A percentile compares a stretch with the other conserved stretches of the same genome.
Evolutionary conservation across 257 asterid species (phyloP).

Genomic region (Marsdenia floribunda): DNA sequence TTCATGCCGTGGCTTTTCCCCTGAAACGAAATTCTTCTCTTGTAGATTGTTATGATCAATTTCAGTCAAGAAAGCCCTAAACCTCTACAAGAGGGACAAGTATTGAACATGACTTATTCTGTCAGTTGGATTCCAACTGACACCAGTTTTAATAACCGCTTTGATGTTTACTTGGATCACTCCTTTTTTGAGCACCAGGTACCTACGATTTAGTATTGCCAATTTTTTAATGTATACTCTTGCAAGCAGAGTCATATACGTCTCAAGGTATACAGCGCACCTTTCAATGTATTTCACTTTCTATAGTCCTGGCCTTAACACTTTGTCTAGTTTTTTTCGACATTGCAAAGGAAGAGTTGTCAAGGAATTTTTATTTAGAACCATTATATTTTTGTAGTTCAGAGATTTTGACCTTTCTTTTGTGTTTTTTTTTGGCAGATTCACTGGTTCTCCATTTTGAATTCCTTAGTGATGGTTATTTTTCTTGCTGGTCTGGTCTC

Average conservation of each 20-base stretch:
- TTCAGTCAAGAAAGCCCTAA: conserved; percentile 62
- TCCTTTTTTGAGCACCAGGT: conserved; percentile 88
- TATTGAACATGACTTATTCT: conserved; percentile 67
- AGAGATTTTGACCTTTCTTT: conserved; percentile 9
- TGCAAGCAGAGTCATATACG: background rate
- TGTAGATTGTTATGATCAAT: conserved; percentile 71
- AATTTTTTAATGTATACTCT: background rate
- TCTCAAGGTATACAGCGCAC: background rate
- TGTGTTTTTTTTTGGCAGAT: conserved; percentile 51
- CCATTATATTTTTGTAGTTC: background rate
- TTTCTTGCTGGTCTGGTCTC: conserved; percentile 80
- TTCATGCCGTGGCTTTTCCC: conserved; percentile 5
- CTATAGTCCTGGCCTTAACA: background rate
- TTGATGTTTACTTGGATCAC: conserved; percentile 78
- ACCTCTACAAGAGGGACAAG: conserved; percentile 55
- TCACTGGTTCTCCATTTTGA: conserved; percentile 80
- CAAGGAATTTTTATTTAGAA: background rate
- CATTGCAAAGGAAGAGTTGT: background rate
- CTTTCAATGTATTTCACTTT: background rate
- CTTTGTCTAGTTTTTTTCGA: background rate
- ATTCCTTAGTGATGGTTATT: conserved; percentile 84
- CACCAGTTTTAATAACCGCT: conserved; percentile 55
- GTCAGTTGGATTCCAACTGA: conserved; percentile 69
- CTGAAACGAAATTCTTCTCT: conserved; percentile 11
- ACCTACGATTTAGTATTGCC: background rate